phyloP scores from a whole-genome alignment of 2,329 filamentous ascomycete genomes.

The Alternaria triticimaculans region DNA sequence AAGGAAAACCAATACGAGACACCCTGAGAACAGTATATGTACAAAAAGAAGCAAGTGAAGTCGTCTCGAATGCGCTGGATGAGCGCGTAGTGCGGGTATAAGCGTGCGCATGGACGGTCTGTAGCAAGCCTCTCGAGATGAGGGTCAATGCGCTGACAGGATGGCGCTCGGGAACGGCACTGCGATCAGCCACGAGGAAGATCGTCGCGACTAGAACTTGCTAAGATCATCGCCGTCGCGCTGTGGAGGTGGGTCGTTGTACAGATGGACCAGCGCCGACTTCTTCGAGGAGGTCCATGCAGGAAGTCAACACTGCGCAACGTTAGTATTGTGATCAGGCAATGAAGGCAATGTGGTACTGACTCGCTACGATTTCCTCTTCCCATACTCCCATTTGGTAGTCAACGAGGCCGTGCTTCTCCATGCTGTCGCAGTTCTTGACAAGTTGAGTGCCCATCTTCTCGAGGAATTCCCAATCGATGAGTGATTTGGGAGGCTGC shows the following conservation, averaged over 20 bases:
- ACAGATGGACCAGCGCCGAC: conserved; percentile 40
- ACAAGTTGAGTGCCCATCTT: conserved; percentile 84
- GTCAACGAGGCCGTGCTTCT: conserved; percentile 92
- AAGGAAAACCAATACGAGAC: conserved; percentile 21
- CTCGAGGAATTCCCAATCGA: conserved; percentile 73
- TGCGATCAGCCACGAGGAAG: conserved; percentile 19
- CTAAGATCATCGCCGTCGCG: conserved; percentile 42
- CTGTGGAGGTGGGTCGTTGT: conserved; percentile 39
- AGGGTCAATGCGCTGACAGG: conserved; percentile 20
- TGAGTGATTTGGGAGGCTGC: conserved; percentile 66
- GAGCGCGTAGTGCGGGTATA: conserved; percentile 18
- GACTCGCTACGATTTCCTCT: conserved; percentile 85
- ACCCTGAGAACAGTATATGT: conserved; percentile 33
- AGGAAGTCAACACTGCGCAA: conserved; percentile 58
- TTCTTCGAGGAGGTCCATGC: conserved; percentile 61
- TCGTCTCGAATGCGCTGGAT: conserved; percentile 12
- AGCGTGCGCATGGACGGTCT: conserved; percentile 8
- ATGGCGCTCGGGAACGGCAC: conserved; percentile 19
- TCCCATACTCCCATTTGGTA: conserved; percentile 98
- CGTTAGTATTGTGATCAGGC: conserved; percentile 12
- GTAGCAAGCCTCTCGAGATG: conserved; percentile 15
- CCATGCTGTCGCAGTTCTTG: conserved; percentile 81
- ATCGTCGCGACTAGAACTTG: conserved; percentile 14
- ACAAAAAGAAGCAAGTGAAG: conserved; percentile 29
- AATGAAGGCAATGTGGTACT: conserved; percentile 47